phyloP scores from a whole-genome alignment of 2,329 filamentous ascomycete genomes.

The Penicillium occitanis region DNA sequence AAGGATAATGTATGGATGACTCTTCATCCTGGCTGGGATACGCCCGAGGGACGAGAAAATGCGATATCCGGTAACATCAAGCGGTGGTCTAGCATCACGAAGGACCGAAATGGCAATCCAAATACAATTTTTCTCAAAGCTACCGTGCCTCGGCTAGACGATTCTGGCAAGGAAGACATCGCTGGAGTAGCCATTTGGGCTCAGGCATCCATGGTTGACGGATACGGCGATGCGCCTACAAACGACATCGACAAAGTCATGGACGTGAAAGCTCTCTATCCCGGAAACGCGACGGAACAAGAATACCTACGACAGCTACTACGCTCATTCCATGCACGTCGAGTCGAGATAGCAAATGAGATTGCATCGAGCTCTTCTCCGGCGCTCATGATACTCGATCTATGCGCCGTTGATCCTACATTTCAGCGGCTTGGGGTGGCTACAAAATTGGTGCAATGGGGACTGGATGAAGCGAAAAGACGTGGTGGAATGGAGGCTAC shows the following conservation, averaged over 20 bases:
- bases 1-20: slow-evolving; percentile 3
- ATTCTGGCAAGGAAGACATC: neutral
- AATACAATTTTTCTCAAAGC: slow-evolving; percentile 6
- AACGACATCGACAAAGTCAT: neutral
- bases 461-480: slow-evolving; percentile 1
- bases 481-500: neutral
- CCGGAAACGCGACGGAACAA: neutral
- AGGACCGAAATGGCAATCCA: neutral
- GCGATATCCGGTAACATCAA: neutral
- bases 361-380: slow-evolving; percentile 2
- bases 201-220: neutral
- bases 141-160: neutral
- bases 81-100: neutral
- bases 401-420: slow-evolving; percentile 3
- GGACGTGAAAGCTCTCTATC: neutral
- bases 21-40: neutral
- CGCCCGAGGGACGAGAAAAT: neutral
- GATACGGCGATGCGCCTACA: neutral
- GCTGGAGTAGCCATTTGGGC: slow-evolving; percentile 4
- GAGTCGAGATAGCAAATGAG: neutral
- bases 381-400: neutral
- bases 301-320: neutral
- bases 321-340: neutral
- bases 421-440: slow-evolving; percentile 5
- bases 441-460: slow-evolving; percentile 2